phyloP scores from a whole-genome alignment of 495 filamentous ascomycete genomes.

The Tetracladium setigerum region DNA sequence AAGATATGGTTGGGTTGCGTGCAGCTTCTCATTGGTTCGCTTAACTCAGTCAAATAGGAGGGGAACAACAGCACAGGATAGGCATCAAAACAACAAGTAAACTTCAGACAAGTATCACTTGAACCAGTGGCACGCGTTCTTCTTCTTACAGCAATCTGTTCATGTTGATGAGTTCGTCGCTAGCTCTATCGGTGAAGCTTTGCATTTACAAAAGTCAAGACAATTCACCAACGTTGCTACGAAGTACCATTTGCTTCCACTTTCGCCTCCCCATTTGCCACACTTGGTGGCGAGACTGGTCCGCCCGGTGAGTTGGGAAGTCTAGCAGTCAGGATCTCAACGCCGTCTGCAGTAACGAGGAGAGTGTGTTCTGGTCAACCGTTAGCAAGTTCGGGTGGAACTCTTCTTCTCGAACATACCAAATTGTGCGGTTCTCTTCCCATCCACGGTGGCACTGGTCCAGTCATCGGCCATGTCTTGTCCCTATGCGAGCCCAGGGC shows the following conservation, averaged over 20 bases:
- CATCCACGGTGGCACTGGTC: conserved; percentile 80
- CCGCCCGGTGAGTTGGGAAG: conserved; percentile 78
- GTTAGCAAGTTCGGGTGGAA: conserved; percentile 3
- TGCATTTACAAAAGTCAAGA: no score
- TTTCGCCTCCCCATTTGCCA: conserved; percentile 13
- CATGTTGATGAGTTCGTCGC: no score
- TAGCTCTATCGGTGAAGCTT: no score
- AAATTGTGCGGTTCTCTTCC: conserved; percentile 78
- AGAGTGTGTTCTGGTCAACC: conserved; percentile 73
- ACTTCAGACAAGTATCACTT: no score
- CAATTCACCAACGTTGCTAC: neutral
- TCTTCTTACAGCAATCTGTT: no score
- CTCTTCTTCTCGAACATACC: conserved; percentile 20
- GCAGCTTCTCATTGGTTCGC: conserved; percentile 4
- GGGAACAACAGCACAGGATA: neutral
- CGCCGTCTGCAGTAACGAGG: conserved; percentile 86
- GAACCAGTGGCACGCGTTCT: no score
- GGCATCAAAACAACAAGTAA: no score
- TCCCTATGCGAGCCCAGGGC: conserved; percentile 73
- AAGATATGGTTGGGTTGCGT: neutral
- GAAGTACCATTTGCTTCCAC: neutral
- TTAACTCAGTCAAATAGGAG: conserved; percentile 12
- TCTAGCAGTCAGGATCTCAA: conserved; percentile 87
- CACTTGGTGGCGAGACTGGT: conserved; percentile 59
- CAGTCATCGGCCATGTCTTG: conserved; percentile 88